phyloP scores from a whole-genome alignment of 108 stramenopile genomes.

The Pseudonitzschia pungens region DNA sequence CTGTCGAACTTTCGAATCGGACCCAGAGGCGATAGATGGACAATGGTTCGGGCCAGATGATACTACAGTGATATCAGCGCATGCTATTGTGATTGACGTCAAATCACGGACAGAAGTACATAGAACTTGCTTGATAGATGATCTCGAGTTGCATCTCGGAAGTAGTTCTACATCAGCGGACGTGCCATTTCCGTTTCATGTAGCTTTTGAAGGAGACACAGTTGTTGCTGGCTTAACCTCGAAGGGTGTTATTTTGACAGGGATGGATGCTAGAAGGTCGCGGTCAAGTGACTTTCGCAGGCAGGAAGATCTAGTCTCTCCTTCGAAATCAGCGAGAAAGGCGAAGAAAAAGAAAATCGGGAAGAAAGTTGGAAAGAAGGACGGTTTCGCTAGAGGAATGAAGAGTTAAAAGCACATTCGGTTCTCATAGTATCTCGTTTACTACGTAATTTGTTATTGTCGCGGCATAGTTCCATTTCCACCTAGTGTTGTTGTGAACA shows the following conservation, averaged over 20 bases:
- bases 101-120: conserved; percentile 3
- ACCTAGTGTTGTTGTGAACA: too few relatives aligned
- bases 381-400: conserved; percentile 39
- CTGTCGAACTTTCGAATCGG: conserved; percentile 4
- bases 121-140: conserved; percentile 11
- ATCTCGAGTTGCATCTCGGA: conserved; percentile 6
- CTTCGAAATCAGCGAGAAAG: conserved; percentile 4
- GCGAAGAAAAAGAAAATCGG: conserved; percentile 14
- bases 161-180: conserved; percentile 13
- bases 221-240: conserved; percentile 12
- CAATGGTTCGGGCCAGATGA: conserved; percentile 14
- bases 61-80: not conserved
- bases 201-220: conserved; percentile 9
- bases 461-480: too few relatives aligned
- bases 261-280: conserved; percentile 12
- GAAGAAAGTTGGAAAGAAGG: conserved; percentile 23
- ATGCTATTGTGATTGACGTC: conserved; percentile 13
- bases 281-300: not conserved
- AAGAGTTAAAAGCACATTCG: conserved; percentile 14
- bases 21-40: conserved; percentile 1
- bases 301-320: not conserved
- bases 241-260: conserved; percentile 23
- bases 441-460: not conserved
- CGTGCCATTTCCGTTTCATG: conserved; percentile 17
- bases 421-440: not conserved